phyloP scores from a whole-genome alignment of 1,139 yeast genomes.

The Blastobotrys buckinghamii region DNA sequence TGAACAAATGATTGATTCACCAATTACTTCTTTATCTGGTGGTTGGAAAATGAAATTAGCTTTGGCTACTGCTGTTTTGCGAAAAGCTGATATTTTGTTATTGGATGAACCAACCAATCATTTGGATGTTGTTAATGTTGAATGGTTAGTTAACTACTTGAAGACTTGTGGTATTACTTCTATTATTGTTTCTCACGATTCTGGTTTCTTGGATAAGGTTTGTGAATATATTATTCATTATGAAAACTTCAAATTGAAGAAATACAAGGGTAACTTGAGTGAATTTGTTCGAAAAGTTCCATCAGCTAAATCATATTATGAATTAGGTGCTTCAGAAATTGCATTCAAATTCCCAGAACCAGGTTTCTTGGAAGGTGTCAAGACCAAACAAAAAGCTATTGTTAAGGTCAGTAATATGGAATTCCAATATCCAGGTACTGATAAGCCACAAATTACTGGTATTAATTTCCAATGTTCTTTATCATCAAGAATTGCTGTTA shows the following conservation, averaged over 20 bases:
- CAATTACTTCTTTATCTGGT: conserved; percentile 96
- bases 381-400: conserved; percentile 99
- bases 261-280: conserved; percentile 98
- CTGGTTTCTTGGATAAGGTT: conserved; percentile 98
- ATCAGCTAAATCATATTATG: conserved; percentile 97
- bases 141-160: conserved; percentile 99
- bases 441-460: conserved; percentile 86
- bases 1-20: conserved; percentile 86
- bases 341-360: conserved; percentile 99
- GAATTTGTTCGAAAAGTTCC: conserved; percentile 99
- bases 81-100: conserved; percentile 95
- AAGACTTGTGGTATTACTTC: conserved; percentile 97
- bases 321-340: conserved; percentile 94
- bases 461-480: conserved; percentile 97
- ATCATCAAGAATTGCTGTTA: conserved; percentile 99
- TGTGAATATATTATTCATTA: conserved; percentile 98
- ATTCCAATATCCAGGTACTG: conserved; percentile 99
- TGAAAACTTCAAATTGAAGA: conserved; percentile 99
- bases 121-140: conserved; percentile 98
- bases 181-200: conserved; percentile 97
- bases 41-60: conserved; percentile 99
- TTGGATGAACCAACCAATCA: conserved; percentile 99
- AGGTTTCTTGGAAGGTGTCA: conserved; percentile 99
- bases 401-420: conserved; percentile 95
- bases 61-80: conserved; percentile 97